Percentiles rank a stretch among this genome's conserved stretches.
These are phyloP conservation scores for Penicillium capsulatum DNA, from an alignment of 2,329 filamentous ascomycete species.

Conservation along the genomic window DNA sequence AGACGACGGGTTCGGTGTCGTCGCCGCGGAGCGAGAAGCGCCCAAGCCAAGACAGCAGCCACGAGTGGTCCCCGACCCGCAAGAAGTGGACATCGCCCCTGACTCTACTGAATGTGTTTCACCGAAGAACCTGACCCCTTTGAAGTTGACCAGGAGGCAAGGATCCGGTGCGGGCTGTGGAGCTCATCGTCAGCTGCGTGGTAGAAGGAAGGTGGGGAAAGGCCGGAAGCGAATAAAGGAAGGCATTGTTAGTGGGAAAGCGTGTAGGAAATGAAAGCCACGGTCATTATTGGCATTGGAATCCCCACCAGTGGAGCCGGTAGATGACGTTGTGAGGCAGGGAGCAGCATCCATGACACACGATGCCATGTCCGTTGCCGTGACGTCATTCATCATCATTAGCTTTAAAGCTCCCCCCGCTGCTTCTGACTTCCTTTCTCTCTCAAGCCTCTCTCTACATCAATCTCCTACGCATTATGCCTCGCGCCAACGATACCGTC, in stretches of 20 bases:
- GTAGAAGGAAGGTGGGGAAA: background rate
- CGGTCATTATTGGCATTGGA: conserved; percentile 6
- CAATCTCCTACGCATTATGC: conserved; percentile 47
- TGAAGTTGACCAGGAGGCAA: conserved; percentile 3
- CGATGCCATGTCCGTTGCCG: conserved; percentile 5
- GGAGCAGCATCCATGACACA: conserved; percentile 15
- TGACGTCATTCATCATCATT: conserved; percentile 27
- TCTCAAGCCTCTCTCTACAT: background rate
- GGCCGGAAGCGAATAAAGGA: background rate
- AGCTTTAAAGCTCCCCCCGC: conserved; percentile 13
- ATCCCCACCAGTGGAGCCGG: conserved; percentile 8
- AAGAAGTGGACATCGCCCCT: conserved; percentile 21
- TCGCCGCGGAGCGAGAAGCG: conserved; percentile 16
- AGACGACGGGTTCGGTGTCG: conserved; percentile 5
- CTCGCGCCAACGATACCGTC: conserved; percentile 65
- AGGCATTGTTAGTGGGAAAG: conserved; percentile 15
- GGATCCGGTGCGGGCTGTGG: conserved; percentile 4
- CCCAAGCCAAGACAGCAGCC: conserved; percentile 11
- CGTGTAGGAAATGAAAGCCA: conserved; percentile 15
- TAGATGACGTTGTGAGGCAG: conserved; percentile 21
- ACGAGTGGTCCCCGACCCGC: conserved; percentile 12
- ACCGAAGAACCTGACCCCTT: conserved; percentile 13
- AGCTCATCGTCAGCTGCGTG: conserved; percentile 2
- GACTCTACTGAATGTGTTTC: conserved; percentile 17
- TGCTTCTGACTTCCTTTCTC: conserved; percentile 2